Evolutionary conservation across 1,284 basidiomycete species (phyloP).

Genomic region (Coriolopsis trogii): DNA sequence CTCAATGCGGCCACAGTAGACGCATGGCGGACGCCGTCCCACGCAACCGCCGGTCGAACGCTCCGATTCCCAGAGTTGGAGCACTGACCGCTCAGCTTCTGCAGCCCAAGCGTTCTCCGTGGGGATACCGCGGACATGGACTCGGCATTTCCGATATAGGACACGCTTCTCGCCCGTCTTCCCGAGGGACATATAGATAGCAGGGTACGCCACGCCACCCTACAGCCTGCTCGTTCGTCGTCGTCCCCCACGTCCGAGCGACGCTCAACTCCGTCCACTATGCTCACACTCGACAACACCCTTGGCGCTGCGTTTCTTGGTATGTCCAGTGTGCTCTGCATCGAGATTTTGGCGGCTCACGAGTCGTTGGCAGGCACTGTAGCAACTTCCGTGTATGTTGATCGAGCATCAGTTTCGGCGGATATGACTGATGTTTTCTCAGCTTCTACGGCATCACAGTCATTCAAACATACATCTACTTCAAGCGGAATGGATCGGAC

Average conservation of each 20-base stretch:
- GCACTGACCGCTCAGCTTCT: conserved; percentile 11
- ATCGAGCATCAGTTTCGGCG: neutral
- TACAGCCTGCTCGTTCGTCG: neutral
- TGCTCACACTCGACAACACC: conserved; percentile 17
- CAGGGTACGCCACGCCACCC: neutral
- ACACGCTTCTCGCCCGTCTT: neutral
- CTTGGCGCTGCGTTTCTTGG: conserved; percentile 24
- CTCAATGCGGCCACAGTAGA: neutral
- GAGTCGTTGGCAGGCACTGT: conserved; percentile 9
- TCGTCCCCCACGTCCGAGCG: neutral
- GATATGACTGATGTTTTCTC: neutral
- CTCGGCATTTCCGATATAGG: conserved; percentile 7
- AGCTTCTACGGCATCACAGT: conserved; percentile 31
- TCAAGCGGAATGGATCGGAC: conserved; percentile 22
- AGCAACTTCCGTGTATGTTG: conserved; percentile 18
- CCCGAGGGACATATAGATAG: conserved; percentile 12
- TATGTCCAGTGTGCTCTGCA: neutral
- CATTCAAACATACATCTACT: conserved; percentile 30
- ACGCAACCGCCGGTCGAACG: conserved; percentile 9
- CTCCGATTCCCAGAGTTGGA: neutral
- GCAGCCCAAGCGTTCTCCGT: conserved; percentile 4
- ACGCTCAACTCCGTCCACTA: conserved; percentile 4
- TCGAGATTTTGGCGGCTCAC: neutral
- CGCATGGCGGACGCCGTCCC: conserved; percentile 2
- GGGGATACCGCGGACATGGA: conserved; percentile 8